Evolutionary conservation across 2,329 filamentous ascomycete genomes (phyloP).

Genomic region (Neocucurbitaria cava): DNA sequence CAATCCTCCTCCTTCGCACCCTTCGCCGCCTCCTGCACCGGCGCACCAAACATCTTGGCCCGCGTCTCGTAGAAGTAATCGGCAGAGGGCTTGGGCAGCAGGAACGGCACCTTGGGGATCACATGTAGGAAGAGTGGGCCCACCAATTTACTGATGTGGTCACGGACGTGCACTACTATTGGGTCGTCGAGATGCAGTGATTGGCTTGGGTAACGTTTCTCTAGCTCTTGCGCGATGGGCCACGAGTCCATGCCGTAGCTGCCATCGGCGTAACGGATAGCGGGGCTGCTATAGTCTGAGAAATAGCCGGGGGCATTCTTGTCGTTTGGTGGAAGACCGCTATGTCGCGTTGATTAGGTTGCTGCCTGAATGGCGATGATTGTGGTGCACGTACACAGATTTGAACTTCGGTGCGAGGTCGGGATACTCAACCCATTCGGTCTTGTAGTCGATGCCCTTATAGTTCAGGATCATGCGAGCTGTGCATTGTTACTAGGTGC

Average conservation of each 20-base stretch:
- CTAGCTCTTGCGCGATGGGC: slow-evolving; percentile 65
- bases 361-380: neutral
- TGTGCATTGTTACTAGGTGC: slow-evolving; percentile 44
- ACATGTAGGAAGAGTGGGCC: slow-evolving; percentile 23
- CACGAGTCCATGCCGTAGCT: slow-evolving; percentile 70
- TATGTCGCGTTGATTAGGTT: slow-evolving; percentile 9
- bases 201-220: slow-evolving; percentile 65
- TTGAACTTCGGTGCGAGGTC: slow-evolving; percentile 65
- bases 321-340: slow-evolving; percentile 57
- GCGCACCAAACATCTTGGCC: slow-evolving; percentile 57
- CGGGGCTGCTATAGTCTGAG: slow-evolving; percentile 62
- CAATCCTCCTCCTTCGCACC: slow-evolving; percentile 61
- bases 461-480: slow-evolving; percentile 71
- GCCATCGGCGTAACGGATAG: slow-evolving; percentile 63
- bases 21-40: slow-evolving; percentile 58
- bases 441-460: slow-evolving; percentile 71
- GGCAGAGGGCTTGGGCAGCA: slow-evolving; percentile 61
- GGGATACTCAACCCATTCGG: slow-evolving; percentile 74
- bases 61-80: slow-evolving; percentile 66
- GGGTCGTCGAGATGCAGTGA: slow-evolving; percentile 65
- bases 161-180: slow-evolving; percentile 55
- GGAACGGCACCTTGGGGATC: slow-evolving; percentile 57
- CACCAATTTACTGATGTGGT: slow-evolving; percentile 42
- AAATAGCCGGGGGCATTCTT: slow-evolving; percentile 39
- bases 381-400: slow-evolving; percentile 54